Percentiles rank a stretch among this genome's conserved stretches.
phyloP scores from a whole-genome alignment of 805 yeast genomes.

The Kodamaea hsintzibuensis region DNA sequence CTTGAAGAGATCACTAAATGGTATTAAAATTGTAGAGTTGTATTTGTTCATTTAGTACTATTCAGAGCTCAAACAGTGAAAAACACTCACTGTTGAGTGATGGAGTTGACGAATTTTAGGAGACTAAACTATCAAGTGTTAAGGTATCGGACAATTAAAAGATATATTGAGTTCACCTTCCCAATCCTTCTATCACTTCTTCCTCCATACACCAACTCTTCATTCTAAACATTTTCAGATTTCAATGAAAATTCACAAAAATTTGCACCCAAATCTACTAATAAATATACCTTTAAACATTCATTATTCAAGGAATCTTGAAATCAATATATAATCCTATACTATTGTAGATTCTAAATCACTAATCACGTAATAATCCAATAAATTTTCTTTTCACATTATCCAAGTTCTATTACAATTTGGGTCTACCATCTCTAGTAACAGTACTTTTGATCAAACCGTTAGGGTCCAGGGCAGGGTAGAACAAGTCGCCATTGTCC shows the following conservation, averaged over 20 bases:
- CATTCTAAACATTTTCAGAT: not conserved
- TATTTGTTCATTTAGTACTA: no score
- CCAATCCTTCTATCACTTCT: no score
- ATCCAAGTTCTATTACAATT: conserved; percentile 47
- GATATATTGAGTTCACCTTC: no score
- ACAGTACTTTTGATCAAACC: conserved; percentile 90
- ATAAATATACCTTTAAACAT: no score
- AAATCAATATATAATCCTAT: not conserved
- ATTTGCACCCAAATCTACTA: not conserved
- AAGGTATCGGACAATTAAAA: no score
- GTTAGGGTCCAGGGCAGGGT: conserved; percentile 90
- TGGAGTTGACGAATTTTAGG: no score
- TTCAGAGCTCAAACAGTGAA: no score
- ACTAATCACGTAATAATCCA: no score
- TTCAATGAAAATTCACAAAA: not conserved
- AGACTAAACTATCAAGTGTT: no score
- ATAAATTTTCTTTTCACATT: not conserved
- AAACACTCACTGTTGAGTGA: no score
- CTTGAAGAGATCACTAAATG: not conserved
- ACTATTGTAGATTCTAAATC: not conserved
- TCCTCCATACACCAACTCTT: no score
- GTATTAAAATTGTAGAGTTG: no score
- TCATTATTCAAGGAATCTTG: not conserved
- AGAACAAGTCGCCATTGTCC: conserved; percentile 80
- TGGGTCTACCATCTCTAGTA: conserved; percentile 53